Conservation (phyloP, 371 early-diverging fungal species). For the Mucor irregularis region DNA sequence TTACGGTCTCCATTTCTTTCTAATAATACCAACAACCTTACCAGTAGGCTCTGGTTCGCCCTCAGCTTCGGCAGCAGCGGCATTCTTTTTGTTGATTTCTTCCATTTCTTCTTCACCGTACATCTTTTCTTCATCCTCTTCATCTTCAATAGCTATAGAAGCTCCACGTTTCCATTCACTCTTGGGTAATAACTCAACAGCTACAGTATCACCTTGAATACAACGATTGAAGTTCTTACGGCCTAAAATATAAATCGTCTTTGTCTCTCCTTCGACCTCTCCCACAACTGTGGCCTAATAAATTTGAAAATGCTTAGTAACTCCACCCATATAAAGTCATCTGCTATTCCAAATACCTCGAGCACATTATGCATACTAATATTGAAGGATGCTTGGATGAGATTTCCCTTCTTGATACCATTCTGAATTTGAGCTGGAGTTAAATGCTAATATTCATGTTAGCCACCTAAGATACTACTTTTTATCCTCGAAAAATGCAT, state of each 20-base stretch:
- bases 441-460: constrained; percentile 56
- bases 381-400: constrained; percentile 80
- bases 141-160: constrained; percentile 72
- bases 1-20: constrained; percentile 91
- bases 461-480: no score
- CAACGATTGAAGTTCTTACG: constrained; percentile 87
- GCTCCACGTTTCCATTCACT: constrained; percentile 80
- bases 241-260: constrained; percentile 79
- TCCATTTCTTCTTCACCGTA: constrained; percentile 45
- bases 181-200: constrained; percentile 81
- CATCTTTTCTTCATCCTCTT: constrained; percentile 45
- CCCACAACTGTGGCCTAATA: constrained; percentile 74
- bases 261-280: constrained; percentile 72
- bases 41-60: constrained; percentile 70
- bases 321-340: not conserved
- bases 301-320: not conserved
- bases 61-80: constrained; percentile 19
- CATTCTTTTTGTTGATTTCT: constrained; percentile 14
- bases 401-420: constrained; percentile 81
- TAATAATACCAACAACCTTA: constrained; percentile 89
- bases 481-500: not conserved
- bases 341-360: constrained; percentile 53
- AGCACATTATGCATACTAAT: constrained; percentile 86
- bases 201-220: constrained; percentile 90
- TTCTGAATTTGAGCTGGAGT: constrained; percentile 73